Conservation (phyloP, 2,329 filamentous ascomycete genomes). For the Trichoderma afroharzianum region DNA sequence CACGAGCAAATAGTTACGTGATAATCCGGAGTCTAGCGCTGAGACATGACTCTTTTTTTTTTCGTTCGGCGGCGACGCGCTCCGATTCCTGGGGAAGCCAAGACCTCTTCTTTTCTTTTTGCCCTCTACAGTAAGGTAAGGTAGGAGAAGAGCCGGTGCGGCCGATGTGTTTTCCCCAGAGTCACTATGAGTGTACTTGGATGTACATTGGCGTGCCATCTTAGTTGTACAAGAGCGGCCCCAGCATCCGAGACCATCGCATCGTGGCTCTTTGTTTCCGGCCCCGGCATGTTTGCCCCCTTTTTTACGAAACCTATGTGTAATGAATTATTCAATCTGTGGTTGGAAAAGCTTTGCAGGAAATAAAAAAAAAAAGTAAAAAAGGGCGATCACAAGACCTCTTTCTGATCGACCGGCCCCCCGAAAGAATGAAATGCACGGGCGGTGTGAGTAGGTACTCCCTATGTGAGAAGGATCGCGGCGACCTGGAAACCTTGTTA, state of each 20-base stretch:
- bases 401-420: background rate
- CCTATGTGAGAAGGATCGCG: no score
- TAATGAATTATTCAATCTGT: background rate
- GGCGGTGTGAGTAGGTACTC: no score
- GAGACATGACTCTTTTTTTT: background rate
- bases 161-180: background rate
- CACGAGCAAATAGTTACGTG: background rate
- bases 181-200: background rate
- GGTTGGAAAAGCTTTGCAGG: background rate
- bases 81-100: background rate
- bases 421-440: background rate
- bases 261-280: background rate
- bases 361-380: background rate
- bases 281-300: background rate
- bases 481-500: background rate
- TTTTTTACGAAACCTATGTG: background rate
- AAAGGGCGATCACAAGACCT: conserved; percentile 7
- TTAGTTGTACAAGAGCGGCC: background rate
- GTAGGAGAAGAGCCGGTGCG: background rate
- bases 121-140: background rate
- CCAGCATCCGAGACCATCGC: background rate
- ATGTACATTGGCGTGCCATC: background rate
- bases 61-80: background rate
- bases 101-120: background rate
- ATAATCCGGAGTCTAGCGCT: background rate